Evolutionary conservation across 2,329 filamentous ascomycete species (phyloP).

Genomic region (Aspergillus ochraceus): DNA sequence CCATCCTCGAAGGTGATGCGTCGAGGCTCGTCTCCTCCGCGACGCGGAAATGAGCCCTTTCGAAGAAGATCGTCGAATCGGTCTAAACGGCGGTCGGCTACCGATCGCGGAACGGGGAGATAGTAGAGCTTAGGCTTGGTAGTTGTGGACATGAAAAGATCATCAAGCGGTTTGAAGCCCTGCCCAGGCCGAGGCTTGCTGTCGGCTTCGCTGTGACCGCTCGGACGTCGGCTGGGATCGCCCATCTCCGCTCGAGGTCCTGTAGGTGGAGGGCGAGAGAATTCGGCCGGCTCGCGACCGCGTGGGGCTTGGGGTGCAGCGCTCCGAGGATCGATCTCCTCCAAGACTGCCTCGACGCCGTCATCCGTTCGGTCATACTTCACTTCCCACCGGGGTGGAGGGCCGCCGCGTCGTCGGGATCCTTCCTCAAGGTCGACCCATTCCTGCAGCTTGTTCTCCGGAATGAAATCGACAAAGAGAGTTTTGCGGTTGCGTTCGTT

Average conservation of each 20-base stretch:
- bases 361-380: constrained; percentile 62
- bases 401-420: constrained; percentile 42
- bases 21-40: constrained; percentile 58
- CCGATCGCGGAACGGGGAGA: constrained; percentile 63
- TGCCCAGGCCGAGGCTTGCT: constrained; percentile 30
- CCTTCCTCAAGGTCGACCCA: constrained; percentile 74
- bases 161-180: constrained; percentile 59
- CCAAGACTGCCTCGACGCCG: constrained; percentile 58
- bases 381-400: constrained; percentile 67
- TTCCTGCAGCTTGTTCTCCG: constrained; percentile 66
- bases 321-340: constrained; percentile 44
- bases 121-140: constrained; percentile 67
- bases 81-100: constrained; percentile 66
- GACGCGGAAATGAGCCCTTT: constrained; percentile 37
- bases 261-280: constrained; percentile 23
- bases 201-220: constrained; percentile 18
- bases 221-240: constrained; percentile 27
- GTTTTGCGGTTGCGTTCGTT: constrained; percentile 80
- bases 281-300: constrained; percentile 14
- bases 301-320: constrained; percentile 17
- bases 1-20: constrained; percentile 72
- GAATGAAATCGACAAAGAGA: constrained; percentile 88
- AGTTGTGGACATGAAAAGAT: constrained; percentile 60
- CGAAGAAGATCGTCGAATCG: constrained; percentile 50
- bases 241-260: constrained; percentile 26